Conservation (phyloP, 352 stramenopile species). For the Phytopythium delawarense region DNA sequence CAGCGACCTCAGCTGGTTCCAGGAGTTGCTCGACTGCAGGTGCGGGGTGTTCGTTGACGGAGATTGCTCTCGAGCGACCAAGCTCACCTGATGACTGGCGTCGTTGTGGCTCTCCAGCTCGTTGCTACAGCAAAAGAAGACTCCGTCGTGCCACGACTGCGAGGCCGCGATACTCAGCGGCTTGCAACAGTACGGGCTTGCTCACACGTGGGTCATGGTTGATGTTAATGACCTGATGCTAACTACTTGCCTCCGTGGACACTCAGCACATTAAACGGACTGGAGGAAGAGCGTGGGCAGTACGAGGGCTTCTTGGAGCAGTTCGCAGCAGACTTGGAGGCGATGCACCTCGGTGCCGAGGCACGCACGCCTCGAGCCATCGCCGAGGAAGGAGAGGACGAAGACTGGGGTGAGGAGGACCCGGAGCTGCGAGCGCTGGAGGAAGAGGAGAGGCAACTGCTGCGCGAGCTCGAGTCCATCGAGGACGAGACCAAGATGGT, state of each 20-base stretch:
- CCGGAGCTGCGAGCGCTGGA: constrained; percentile 48
- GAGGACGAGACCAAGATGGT: constrained; percentile 57
- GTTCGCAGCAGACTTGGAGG: constrained; percentile 18
- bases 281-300: constrained; percentile 45
- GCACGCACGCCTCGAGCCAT: not conserved
- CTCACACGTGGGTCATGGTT: not conserved
- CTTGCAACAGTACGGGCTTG: constrained; percentile 45
- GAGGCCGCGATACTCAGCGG: constrained; percentile 42
- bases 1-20: constrained; percentile 77
- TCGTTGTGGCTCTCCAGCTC: constrained; percentile 24
- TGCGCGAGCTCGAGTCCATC: constrained; percentile 48
- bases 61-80: not conserved
- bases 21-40: constrained; percentile 80
- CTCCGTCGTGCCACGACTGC: constrained; percentile 72
- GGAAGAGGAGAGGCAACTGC: constrained; percentile 55
- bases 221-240: not conserved
- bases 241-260: constrained; percentile 5
- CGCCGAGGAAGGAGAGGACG: constrained; percentile 18
- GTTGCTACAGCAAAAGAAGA: constrained; percentile 62
- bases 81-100: constrained; percentile 7
- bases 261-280: constrained; percentile 32
- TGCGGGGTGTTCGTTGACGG: constrained; percentile 10
- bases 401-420: constrained; percentile 36
- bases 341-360: not conserved
- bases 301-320: constrained; percentile 56